A percentile compares a stretch with the other conserved stretches of the same genome.
Conservation (phyloP, 306 rosid species). For the Vigna nakashimae region DNA sequence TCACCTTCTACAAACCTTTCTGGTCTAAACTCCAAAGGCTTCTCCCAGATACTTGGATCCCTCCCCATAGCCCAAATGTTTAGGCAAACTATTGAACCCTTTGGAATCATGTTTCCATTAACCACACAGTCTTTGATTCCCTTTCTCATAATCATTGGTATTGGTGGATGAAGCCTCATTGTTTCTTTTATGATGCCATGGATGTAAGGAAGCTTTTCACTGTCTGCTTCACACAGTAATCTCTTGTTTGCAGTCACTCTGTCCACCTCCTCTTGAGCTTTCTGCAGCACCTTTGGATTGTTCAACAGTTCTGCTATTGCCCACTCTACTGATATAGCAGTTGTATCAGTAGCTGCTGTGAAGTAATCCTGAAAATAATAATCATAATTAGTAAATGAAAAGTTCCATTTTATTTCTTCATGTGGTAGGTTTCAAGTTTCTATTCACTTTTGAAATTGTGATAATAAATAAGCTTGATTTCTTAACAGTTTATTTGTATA, state of each 20-base stretch:
- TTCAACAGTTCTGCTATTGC: conserved; percentile 58
- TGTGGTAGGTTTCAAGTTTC: too few species aligned
- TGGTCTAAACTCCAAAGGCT: conserved; percentile 47
- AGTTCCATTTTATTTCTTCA: neutral
- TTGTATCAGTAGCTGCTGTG: conserved; percentile 55
- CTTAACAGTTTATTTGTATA: too few species aligned
- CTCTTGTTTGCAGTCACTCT: conserved; percentile 41
- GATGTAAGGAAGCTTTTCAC: conserved; percentile 54
- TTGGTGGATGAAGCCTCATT: conserved; percentile 59
- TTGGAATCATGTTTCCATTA: conserved; percentile 45
- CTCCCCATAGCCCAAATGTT: conserved; percentile 58
- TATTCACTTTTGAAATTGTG: too few species aligned
- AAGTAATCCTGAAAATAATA: conserved; percentile 52
- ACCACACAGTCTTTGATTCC: conserved; percentile 45
- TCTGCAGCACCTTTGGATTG: conserved; percentile 53
- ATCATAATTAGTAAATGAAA: neutral
- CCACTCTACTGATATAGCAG: conserved; percentile 55
- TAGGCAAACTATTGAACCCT: conserved; percentile 26
- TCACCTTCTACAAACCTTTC: conserved; percentile 47
- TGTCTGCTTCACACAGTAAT: conserved; percentile 54
- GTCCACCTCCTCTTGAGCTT: conserved; percentile 55
- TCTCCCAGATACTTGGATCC: conserved; percentile 38
- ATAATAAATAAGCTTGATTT: too few species aligned
- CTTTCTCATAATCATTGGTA: conserved; percentile 50
- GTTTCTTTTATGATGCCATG: conserved; percentile 60